A percentile compares a stretch with the other conserved stretches of the same genome.
Conservation (phyloP, 2,329 filamentous ascomycete species). For the Xylaria sp. region DNA sequence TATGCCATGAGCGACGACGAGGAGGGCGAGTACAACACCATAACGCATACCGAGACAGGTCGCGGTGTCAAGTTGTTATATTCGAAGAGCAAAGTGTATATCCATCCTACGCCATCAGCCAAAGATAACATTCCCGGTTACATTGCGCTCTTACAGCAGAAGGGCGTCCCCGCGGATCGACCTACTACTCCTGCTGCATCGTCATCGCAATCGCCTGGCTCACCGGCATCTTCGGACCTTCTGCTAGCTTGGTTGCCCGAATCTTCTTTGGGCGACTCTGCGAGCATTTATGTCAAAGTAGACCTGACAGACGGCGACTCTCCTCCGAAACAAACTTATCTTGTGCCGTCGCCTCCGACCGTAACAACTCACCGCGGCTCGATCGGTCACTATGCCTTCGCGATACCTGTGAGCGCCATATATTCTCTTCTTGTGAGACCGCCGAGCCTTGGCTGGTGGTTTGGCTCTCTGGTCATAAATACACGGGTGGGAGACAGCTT, state of each 20-base stretch:
- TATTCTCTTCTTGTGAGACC: slow-evolving; percentile 87
- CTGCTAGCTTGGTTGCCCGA: slow-evolving; percentile 93
- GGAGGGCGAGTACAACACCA: slow-evolving; percentile 90
- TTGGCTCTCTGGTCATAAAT: slow-evolving; percentile 91
- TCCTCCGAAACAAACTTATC: slow-evolving; percentile 77
- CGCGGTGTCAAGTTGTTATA: slow-evolving; percentile 89
- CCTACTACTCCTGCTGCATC: slow-evolving; percentile 41
- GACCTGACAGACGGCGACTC: slow-evolving; percentile 78
- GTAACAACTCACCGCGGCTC: slow-evolving; percentile 69
- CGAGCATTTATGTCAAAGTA: slow-evolving; percentile 90
- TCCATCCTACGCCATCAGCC: slow-evolving; percentile 86
- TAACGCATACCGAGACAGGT: slow-evolving; percentile 70
- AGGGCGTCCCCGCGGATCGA: slow-evolving; percentile 43
- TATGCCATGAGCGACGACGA: slow-evolving; percentile 97
- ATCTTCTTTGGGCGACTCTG: slow-evolving; percentile 75
- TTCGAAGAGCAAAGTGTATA: slow-evolving; percentile 98
- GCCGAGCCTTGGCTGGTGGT: slow-evolving; percentile 97
- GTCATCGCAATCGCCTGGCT: slow-evolving; percentile 34
- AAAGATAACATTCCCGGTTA: slow-evolving; percentile 96
- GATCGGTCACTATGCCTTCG: slow-evolving; percentile 80
- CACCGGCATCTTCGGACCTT: slow-evolving; percentile 61
- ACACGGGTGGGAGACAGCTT: slow-evolving; percentile 86
- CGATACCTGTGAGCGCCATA: slow-evolving; percentile 81
- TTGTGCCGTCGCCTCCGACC: slow-evolving; percentile 86
- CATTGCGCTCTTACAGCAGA: slow-evolving; percentile 89